Conservation (phyloP, 139 green algal genomes). For the Micromonas commoda region DNA sequence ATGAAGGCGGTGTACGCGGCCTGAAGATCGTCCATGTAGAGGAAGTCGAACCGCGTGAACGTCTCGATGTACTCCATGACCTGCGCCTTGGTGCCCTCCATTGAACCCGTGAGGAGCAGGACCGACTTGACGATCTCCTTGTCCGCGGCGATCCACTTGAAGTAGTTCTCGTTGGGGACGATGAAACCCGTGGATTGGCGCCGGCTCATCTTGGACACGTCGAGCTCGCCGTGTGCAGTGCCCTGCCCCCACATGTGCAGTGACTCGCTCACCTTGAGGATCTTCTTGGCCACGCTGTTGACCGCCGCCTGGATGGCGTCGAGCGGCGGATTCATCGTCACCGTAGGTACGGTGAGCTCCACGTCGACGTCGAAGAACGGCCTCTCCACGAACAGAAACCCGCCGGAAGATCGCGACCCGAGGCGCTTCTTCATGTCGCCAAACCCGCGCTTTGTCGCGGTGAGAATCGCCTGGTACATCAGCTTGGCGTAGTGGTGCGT, state of each 20-base stretch:
- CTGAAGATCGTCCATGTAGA: conserved; percentile 77
- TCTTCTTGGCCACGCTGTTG: conserved; percentile 50
- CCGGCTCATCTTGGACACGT: conserved; percentile 52
- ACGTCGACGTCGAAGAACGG: conserved; percentile 61
- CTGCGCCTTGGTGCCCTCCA: conserved; percentile 68
- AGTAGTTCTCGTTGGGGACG: conserved; percentile 76
- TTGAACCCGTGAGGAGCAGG: conserved; percentile 64
- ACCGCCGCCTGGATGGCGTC: conserved; percentile 68
- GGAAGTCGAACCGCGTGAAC: conserved; percentile 74
- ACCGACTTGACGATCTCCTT: conserved; percentile 50
- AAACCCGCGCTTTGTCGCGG: conserved; percentile 63
- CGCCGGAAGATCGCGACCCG: conserved; percentile 42
- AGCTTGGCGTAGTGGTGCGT: conserved; percentile 43
- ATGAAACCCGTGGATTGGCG: no score
- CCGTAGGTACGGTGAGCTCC: conserved; percentile 59
- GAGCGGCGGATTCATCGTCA: conserved; percentile 69
- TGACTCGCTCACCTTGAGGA: conserved; percentile 61
- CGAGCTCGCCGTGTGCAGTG: conserved; percentile 73
- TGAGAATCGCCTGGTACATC: conserved; percentile 77
- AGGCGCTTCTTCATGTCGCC: conserved; percentile 69
- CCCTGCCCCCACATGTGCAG: conserved; percentile 89
- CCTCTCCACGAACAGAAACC: conserved; percentile 64
- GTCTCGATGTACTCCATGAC: conserved; percentile 64
- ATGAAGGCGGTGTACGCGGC: conserved; percentile 59
- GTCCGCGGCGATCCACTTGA: conserved; percentile 64